phyloP scores from a whole-genome alignment of 2,329 filamentous ascomycete genomes.

The Mycocentrospora acerina region DNA sequence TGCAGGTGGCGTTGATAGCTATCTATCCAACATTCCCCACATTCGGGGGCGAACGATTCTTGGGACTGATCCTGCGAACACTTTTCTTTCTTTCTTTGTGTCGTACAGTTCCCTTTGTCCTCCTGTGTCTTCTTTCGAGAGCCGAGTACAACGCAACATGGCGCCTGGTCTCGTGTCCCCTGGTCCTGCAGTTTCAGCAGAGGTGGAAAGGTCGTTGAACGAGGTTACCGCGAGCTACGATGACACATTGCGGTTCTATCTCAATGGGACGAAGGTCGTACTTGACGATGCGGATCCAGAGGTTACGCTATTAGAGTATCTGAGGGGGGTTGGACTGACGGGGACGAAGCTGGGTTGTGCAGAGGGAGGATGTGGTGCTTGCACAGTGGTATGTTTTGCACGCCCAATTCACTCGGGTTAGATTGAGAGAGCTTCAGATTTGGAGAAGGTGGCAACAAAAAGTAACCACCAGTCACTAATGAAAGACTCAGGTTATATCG shows the following conservation, averaged over 20 bases:
- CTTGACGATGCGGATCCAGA: constrained; percentile 89
- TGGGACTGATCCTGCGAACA: background rate
- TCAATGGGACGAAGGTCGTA: constrained; percentile 88
- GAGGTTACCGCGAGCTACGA: constrained; percentile 76
- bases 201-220: constrained; percentile 52
- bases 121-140: too few species aligned
- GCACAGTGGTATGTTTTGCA: constrained; percentile 69
- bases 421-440: background rate
- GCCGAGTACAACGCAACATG: constrained; percentile 55
- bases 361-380: constrained; percentile 94
- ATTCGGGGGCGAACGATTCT: background rate
- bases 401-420: background rate
- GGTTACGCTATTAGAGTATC: constrained; percentile 86
- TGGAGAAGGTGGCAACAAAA: background rate
- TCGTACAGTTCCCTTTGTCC: background rate
- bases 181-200: constrained; percentile 47
- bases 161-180: constrained; percentile 56
- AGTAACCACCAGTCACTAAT: constrained; percentile 6
- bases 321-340: constrained; percentile 88
- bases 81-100: background rate
- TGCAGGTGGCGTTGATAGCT: constrained; percentile 12
- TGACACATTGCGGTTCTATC: constrained; percentile 86
- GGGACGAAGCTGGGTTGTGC: constrained; percentile 96
- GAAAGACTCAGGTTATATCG: constrained; percentile 65
- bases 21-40: constrained; percentile 21